These are phyloP conservation scores for Parafenestella ontariensis DNA, from an alignment of 2,329 filamentous ascomycete genomes.

Conservation along the genomic window DNA sequence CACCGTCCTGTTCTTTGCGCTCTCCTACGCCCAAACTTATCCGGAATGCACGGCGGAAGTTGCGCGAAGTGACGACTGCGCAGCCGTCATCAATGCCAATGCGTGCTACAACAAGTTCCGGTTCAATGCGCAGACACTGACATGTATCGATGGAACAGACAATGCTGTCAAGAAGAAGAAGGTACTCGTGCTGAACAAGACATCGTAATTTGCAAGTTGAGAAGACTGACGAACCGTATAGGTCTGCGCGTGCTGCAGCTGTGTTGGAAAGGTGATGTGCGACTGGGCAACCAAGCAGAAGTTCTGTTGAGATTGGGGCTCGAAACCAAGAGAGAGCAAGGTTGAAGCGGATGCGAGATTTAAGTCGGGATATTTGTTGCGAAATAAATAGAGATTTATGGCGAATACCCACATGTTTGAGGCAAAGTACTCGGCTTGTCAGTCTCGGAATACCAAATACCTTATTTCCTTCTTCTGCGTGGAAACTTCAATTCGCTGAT, in stretches of 20 bases:
- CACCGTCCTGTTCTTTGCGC: conserved; percentile 13
- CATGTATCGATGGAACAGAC: conserved; percentile 36
- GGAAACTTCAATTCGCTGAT: too few species aligned
- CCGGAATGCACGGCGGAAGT: conserved; percentile 34
- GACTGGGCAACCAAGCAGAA: conserved; percentile 34
- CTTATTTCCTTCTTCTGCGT: too few species aligned
- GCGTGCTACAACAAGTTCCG: conserved; percentile 42
- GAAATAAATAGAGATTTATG: too few species aligned
- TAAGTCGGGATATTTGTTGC: too few species aligned
- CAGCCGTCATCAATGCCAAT: conserved; percentile 41
- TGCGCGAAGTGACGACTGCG: conserved; percentile 36
- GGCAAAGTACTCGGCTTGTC: too few species aligned
- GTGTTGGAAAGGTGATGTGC: conserved; percentile 40
- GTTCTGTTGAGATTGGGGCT: conserved; percentile 13
- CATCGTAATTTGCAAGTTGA: not conserved
- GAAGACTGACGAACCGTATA: conserved; percentile 8
- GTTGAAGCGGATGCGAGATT: not conserved
- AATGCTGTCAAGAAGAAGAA: conserved; percentile 29
- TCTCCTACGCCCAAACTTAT: conserved; percentile 21
- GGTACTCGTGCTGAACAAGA: conserved; percentile 13
- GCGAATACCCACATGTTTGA: too few species aligned
- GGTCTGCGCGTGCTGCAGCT: conserved; percentile 43
- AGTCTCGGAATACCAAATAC: too few species aligned
- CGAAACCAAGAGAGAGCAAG: not conserved
- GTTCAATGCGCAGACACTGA: conserved; percentile 31